These are phyloP conservation scores for Phanerochaete carnosa DNA, from an alignment of 768 basidiomycete species.

Conservation along the genomic window DNA sequence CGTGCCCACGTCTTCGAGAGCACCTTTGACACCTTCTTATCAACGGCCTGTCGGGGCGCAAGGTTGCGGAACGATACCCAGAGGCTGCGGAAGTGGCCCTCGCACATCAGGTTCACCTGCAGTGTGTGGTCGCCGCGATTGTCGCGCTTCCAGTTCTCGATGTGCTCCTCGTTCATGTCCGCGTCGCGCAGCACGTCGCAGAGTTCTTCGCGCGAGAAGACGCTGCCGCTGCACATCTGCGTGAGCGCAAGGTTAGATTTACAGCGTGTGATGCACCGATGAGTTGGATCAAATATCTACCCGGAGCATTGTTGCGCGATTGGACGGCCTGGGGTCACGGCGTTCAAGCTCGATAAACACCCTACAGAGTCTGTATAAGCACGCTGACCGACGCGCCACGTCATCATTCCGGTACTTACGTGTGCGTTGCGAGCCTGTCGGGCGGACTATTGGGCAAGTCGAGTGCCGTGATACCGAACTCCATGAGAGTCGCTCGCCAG, in stretches of 20 bases:
- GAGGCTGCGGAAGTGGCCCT: constrained; percentile 22
- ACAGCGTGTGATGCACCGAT: too few species aligned
- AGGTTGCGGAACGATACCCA: constrained; percentile 29
- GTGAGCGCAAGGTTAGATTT: not conserved
- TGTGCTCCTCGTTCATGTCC: constrained; percentile 16
- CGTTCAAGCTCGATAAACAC: not conserved
- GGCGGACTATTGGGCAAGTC: not conserved
- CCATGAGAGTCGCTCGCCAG: not conserved
- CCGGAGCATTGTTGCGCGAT: not conserved
- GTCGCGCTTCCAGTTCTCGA: constrained; percentile 19
- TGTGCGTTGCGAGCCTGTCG: not conserved
- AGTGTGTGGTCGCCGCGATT: constrained; percentile 23
- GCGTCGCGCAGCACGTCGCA: constrained; percentile 15
- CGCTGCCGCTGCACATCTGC: constrained; percentile 24
- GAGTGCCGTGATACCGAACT: not conserved
- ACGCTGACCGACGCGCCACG: not conserved
- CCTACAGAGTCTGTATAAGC: not conserved
- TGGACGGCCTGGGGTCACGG: not conserved
- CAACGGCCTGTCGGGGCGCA: not conserved
- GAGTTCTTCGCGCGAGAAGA: constrained; percentile 21
- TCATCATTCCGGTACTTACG: too few species aligned
- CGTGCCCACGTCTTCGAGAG: not conserved
- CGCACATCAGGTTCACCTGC: constrained; percentile 24
- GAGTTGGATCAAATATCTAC: not conserved
- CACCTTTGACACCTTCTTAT: not conserved